phyloP scores from a whole-genome alignment of 768 basidiomycete species.

The Boletus insuetus region DNA sequence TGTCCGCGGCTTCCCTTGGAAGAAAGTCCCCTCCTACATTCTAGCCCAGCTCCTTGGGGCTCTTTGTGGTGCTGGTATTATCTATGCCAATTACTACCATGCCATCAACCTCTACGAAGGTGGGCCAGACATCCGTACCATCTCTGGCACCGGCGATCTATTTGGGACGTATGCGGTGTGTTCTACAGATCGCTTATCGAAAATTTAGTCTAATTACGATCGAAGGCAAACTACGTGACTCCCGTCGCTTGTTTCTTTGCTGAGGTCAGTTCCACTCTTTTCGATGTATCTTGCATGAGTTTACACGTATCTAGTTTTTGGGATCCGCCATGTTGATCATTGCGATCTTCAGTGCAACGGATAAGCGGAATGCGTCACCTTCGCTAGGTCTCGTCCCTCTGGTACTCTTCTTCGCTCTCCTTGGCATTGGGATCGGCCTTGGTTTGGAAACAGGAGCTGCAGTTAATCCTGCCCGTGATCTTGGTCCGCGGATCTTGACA shows the following conservation, averaged over 20 bases:
- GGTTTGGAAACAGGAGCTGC: constrained; percentile 68
- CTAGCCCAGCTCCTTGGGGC: constrained; percentile 62
- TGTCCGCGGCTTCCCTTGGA: constrained; percentile 75
- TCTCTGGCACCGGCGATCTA: constrained; percentile 52
- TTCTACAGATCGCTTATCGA: neutral
- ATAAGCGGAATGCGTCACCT: constrained; percentile 49
- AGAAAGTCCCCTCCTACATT: constrained; percentile 72
- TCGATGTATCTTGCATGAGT: neutral
- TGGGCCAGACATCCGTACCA: constrained; percentile 50
- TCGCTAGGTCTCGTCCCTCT: constrained; percentile 53
- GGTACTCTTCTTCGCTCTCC: constrained; percentile 51
- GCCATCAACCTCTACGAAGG: constrained; percentile 67
- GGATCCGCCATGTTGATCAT: constrained; percentile 54
- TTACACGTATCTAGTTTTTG: constrained; percentile 42
- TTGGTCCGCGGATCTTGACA: constrained; percentile 66
- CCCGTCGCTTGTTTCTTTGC: constrained; percentile 45
- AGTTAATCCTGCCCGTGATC: constrained; percentile 69
- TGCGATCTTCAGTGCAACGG: constrained; percentile 50
- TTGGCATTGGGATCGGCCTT: constrained; percentile 57
- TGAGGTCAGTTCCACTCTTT: constrained; percentile 30
- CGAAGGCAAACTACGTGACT: constrained; percentile 41
- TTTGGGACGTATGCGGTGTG: constrained; percentile 63
- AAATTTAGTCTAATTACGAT: constrained; percentile 7
- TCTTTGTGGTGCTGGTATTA: constrained; percentile 51
- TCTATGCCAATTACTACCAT: constrained; percentile 66